Evolutionary conservation across 345 rosid genomes (phyloP).

Genomic region (Dipteronia sinensis): DNA sequence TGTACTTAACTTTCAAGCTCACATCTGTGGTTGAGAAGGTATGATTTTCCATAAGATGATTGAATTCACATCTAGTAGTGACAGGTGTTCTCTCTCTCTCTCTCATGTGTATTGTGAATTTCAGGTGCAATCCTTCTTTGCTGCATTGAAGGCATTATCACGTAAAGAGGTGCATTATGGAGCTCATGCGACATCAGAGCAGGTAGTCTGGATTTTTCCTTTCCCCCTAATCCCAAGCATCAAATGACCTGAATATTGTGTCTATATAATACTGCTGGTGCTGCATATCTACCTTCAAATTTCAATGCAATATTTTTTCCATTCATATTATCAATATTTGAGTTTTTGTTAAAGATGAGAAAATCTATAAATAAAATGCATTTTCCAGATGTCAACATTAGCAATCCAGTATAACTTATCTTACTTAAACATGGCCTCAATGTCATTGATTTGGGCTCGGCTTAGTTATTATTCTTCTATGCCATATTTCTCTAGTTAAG

Average conservation of each 20-base stretch:
- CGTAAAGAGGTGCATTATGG: slow-evolving; percentile 97
- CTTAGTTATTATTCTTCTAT: not conserved
- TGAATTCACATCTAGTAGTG: not conserved
- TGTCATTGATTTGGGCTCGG: not conserved
- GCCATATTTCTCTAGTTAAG: not conserved
- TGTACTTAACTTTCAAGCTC: slow-evolving; percentile 79
- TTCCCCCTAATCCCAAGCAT: not conserved
- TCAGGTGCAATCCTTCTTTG: slow-evolving; percentile 91
- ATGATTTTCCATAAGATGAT: slow-evolving; percentile 5
- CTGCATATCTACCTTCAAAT: not conserved
- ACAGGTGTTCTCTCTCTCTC: not conserved
- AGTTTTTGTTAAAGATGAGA: not conserved
- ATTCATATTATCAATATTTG: not conserved
- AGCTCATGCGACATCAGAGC: slow-evolving; percentile 94
- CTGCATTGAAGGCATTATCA: slow-evolving; percentile 84
- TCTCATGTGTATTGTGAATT: slow-evolving; percentile 10
- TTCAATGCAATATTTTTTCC: not conserved
- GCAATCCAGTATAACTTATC: not conserved
- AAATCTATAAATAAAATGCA: not conserved
- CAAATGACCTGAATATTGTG: slow-evolving; percentile 14
- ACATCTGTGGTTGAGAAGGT: slow-evolving; percentile 87
- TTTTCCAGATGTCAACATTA: not conserved
- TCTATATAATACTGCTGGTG: not conserved
- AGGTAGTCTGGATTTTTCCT: slow-evolving; percentile 51
- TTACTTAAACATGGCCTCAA: not conserved